Conservation (phyloP, 75 land plant genomes). For the Picea glauca region DNA sequence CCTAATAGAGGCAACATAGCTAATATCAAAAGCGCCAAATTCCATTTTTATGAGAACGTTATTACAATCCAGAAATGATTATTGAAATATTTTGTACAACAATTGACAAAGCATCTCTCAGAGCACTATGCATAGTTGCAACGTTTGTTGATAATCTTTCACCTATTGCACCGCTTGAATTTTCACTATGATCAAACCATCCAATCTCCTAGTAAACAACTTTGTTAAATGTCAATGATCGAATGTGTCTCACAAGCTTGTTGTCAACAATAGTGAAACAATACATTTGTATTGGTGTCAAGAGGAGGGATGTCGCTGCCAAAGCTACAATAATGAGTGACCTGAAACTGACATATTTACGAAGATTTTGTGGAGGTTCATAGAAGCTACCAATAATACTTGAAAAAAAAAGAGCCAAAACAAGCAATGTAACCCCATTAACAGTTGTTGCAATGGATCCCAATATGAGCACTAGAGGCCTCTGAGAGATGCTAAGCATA, state of each 20-base stretch:
- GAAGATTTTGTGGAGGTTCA: too few species aligned
- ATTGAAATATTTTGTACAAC: conserved; percentile 42
- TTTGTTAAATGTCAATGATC: too few species aligned
- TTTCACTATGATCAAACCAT: too few species aligned
- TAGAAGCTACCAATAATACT: conserved; percentile 28
- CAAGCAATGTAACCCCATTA: conserved; percentile 51
- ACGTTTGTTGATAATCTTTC: conserved; percentile 55
- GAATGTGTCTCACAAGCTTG: conserved; percentile 28
- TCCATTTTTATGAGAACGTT: conserved; percentile 47
- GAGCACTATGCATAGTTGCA: conserved; percentile 33
- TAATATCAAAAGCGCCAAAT: conserved; percentile 36
- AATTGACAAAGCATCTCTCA: conserved; percentile 47
- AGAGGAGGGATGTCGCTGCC: conserved; percentile 15
- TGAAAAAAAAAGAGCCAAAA: conserved; percentile 54
- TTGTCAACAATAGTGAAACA: conserved; percentile 69
- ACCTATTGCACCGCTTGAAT: conserved; percentile 13
- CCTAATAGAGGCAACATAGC: conserved; percentile 44
- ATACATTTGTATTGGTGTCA: conserved; percentile 36
- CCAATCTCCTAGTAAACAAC: too few species aligned
- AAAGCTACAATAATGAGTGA: too few species aligned
- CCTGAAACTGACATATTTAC: too few species aligned
- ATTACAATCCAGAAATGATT: conserved; percentile 36
- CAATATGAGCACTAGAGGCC: too few species aligned
- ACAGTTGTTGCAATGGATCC: conserved; percentile 18
- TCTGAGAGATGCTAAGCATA: too few species aligned